These are phyloP conservation scores for Anthoceros angustus DNA, from an alignment of 225 moss, liverwort and hornwort species.

Conservation along the genomic window DNA sequence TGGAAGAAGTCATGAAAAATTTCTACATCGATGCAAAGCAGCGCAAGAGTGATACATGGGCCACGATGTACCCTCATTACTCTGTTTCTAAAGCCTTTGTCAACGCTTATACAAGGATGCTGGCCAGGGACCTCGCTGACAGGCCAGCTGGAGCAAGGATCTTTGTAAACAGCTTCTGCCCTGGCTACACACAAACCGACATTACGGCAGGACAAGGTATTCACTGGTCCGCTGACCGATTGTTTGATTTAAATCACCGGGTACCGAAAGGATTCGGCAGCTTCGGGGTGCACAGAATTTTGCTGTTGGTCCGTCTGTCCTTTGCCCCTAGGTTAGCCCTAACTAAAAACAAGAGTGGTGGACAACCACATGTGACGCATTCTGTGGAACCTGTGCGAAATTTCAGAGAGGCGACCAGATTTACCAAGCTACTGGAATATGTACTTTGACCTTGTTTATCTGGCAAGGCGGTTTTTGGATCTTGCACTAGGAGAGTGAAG, in stretches of 20 bases:
- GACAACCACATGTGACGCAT: neutral
- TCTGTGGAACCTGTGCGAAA: neutral
- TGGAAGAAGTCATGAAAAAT: neutral
- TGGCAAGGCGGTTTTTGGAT: neutral
- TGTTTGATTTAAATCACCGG: neutral
- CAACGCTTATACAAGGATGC: neutral
- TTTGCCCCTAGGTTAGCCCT: neutral
- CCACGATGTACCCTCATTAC: neutral
- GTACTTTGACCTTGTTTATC: neutral
- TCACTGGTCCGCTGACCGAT: neutral
- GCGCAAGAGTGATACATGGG: neutral
- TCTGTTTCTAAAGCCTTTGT: neutral
- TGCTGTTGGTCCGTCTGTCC: too few species aligned
- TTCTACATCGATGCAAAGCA: neutral
- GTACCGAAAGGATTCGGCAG: neutral
- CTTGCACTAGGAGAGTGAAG: neutral
- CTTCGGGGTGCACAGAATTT: too few species aligned
- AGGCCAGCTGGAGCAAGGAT: neutral
- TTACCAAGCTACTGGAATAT: neutral
- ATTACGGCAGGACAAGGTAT: neutral
- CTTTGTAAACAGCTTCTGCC: conserved; percentile 3
- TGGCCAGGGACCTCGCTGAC: conserved; percentile 1
- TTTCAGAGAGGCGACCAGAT: neutral
- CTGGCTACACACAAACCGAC: conserved; percentile 6
- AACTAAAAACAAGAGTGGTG: neutral